Evolutionary conservation across 768 basidiomycete genomes (phyloP), one percentile per base, ranked within the genome.

Genomic region (Xanthoconium purpureum): DNA sequence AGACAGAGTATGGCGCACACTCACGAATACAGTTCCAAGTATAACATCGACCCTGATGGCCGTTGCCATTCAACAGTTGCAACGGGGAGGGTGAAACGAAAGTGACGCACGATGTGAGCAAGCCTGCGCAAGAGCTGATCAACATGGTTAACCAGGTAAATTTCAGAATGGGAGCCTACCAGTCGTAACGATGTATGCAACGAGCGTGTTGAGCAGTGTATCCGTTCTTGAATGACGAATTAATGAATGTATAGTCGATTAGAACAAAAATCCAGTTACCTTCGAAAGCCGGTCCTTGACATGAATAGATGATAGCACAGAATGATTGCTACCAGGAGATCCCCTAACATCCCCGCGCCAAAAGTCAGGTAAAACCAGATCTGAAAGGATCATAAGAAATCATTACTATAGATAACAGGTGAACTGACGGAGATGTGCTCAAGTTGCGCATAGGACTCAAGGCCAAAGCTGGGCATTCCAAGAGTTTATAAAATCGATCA

Each of bases 151-250:
- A 9, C 14, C 39, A 40, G 28, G 75, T 45, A 20, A 49, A 74
- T 65, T 1, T 2, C 8, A 35, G 0, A 9, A 12, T 15, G 14
- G 10, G 20, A n/a, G 29, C 61, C 76, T 61, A 60, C 84, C 82
- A 0, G 84, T 84, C 55, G 83, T 79, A 49, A 85, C 73, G 0
- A 78, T 72, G 60, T 83, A 84, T 35, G 75, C 47, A 66, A 83
- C 75, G 11, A 85, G 71, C 1, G 72, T 63, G 17, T 71, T 73
- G 38, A 84, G 71, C 14, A 81, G 58, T 3, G 76, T 74, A 53
- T 84, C 80, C 28, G 81, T 83, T 47, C 83, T 82, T 58, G 37
- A 48, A 18, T 29, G 13, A 29, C 8, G 24, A 33, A 48, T 3
- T 48, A 17, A 35, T 55, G 35, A 56, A 56, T 33, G 40, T 15